These are phyloP conservation scores for Eucalyptus tenuipes DNA, from an alignment of 345 rosid genomes.

Conservation along the genomic window DNA sequence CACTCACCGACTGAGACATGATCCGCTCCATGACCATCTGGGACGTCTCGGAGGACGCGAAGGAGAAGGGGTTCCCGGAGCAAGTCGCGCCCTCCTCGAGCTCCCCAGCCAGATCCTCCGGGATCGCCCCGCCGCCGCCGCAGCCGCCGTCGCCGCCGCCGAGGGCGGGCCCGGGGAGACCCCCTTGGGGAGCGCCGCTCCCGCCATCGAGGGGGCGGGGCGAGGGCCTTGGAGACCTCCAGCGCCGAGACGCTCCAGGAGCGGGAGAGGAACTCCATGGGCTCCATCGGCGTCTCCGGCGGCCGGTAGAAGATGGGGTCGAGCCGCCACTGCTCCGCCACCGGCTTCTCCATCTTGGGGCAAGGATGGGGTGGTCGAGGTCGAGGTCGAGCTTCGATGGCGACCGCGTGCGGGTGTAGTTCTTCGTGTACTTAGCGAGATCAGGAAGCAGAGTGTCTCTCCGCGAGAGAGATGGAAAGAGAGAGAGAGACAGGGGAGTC, in stretches of 20 bases:
- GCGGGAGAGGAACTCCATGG: slow-evolving; percentile 95
- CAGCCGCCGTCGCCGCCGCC: not conserved
- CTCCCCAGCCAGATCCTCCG: slow-evolving; percentile 59
- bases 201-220: slow-evolving; percentile 11
- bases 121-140: slow-evolving; percentile 11
- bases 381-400: not conserved
- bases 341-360: slow-evolving; percentile 36
- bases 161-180: not conserved
- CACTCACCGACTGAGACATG: slow-evolving; percentile 97
- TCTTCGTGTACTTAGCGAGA: not conserved
- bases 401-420: not conserved
- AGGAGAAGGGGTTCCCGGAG: slow-evolving; percentile 88
- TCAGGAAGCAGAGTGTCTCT: not conserved
- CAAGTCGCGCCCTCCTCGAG: slow-evolving; percentile 46
- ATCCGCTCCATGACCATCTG: slow-evolving; percentile 98
- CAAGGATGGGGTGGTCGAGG: not conserved
- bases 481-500: not conserved
- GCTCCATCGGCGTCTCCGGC: slow-evolving; percentile 83
- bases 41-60: slow-evolving; percentile 91
- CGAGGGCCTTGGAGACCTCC: slow-evolving; percentile 67
- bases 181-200: slow-evolving; percentile 24
- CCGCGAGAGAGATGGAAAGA: not conserved
- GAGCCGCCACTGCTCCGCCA: slow-evolving; percentile 49
- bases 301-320: slow-evolving; percentile 50
- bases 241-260: slow-evolving; percentile 93